Percentiles rank a stretch among this genome's conserved stretches.
Evolutionary conservation across 2,329 filamentous ascomycete genomes (phyloP).

Genomic region (Fusarium pilosicola): DNA sequence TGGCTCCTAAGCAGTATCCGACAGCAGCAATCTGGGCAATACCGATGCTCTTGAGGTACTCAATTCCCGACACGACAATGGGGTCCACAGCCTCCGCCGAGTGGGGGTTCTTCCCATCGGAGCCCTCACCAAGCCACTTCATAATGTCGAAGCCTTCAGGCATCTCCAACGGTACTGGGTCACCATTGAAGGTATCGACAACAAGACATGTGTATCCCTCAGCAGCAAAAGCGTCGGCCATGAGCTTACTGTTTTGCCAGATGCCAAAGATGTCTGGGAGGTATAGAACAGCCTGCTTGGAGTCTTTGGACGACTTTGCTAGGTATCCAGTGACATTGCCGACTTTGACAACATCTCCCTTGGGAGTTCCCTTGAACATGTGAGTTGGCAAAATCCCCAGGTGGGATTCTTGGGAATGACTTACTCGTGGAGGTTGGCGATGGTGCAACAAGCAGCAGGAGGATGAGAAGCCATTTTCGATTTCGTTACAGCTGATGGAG

Average conservation of each 20-base stretch:
- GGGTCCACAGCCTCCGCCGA: constrained; percentile 44
- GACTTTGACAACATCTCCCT: background rate
- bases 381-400: rapidly evolving
- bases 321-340: background rate
- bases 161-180: constrained; percentile 58
- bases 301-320: background rate
- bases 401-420: background rate
- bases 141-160: constrained; percentile 42
- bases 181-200: constrained; percentile 49
- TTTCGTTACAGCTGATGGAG: background rate
- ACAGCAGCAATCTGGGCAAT: constrained; percentile 70
- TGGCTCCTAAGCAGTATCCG: constrained; percentile 82
- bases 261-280: constrained; percentile 61
- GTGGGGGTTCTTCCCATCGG: constrained; percentile 56
- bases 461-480: constrained; percentile 18
- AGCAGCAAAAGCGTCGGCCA: constrained; percentile 51
- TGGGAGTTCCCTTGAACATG: background rate
- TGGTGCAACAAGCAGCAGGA: constrained; percentile 18
- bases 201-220: constrained; percentile 49
- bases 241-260: constrained; percentile 54
- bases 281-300: constrained; percentile 54
- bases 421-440: constrained; percentile 20
- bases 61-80: constrained; percentile 51
- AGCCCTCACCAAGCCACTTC: constrained; percentile 51
- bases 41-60: constrained; percentile 65